Conservation (phyloP, 495 filamentous ascomycete genomes). For the Staphylotrichum tortipilum region DNA sequence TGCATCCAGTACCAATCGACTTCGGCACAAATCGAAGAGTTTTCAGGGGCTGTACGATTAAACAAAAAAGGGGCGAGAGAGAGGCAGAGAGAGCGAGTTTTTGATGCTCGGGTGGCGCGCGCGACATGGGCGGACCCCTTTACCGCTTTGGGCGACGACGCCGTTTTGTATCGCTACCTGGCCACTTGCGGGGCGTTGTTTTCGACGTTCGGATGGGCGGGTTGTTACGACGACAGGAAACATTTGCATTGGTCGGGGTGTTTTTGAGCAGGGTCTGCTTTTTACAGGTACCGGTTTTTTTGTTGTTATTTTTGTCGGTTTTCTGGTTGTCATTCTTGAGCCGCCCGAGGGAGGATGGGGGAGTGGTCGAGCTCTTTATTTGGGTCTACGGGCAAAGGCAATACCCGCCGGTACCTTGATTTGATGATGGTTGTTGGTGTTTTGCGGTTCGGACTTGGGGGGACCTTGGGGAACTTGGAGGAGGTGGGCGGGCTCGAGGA, state of each 20-base stretch:
- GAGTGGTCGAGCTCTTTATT: background rate
- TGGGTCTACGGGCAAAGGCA: constrained; percentile 3
- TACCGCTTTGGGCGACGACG: background rate
- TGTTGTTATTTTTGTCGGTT: constrained; percentile 2
- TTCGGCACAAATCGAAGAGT: constrained; percentile 20
- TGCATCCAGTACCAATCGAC: constrained; percentile 21
- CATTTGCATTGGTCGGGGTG: constrained; percentile 29
- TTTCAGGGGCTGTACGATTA: constrained; percentile 27
- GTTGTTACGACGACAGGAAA: constrained; percentile 20
- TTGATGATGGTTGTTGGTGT: background rate
- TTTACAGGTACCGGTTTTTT: constrained; percentile 8
- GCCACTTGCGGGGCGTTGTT: background rate
- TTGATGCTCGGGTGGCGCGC: background rate
- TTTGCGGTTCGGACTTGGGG: background rate
- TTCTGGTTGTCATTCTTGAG: constrained; percentile 2
- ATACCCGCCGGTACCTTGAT: constrained; percentile 6
- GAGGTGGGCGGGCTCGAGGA: background rate
- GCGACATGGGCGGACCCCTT: background rate
- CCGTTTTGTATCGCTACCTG: constrained; percentile 7
- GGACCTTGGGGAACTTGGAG: background rate
- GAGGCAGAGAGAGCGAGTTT: too few species aligned
- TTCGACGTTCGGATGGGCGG: constrained; percentile 3
- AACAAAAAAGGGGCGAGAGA: constrained; percentile 1
- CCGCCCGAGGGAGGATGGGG: background rate
- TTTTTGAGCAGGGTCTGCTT: constrained; percentile 20